phyloP scores from a whole-genome alignment of 768 basidiomycete genomes.

The Mycena metata region DNA sequence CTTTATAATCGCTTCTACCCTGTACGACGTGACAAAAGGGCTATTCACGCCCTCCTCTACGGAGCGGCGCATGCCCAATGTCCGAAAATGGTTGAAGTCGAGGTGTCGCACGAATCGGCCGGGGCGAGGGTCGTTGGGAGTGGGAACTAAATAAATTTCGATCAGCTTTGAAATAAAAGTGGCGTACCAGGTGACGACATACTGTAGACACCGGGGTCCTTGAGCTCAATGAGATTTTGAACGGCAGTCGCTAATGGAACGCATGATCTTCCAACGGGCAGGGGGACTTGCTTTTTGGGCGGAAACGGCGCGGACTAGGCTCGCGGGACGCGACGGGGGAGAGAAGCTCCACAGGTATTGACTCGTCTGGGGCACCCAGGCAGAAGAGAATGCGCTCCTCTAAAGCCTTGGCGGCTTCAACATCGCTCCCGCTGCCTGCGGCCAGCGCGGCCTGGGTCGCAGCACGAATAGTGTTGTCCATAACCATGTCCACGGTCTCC shows the following conservation, averaged over 20 bases:
- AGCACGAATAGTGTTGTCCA: slow-evolving; percentile 76
- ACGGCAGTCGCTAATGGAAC: slow-evolving; percentile 85
- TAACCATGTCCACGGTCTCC: slow-evolving; percentile 72
- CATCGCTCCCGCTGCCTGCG: slow-evolving; percentile 53
- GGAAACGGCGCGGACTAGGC: slow-evolving; percentile 81
- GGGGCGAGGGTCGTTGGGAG: slow-evolving; percentile 76
- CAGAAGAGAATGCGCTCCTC: slow-evolving; percentile 73
- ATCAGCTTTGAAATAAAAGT: slow-evolving; percentile 15
- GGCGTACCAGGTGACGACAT: slow-evolving; percentile 40
- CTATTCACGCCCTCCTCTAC: slow-evolving; percentile 90
- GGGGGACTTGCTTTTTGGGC: slow-evolving; percentile 84
- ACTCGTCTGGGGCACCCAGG: slow-evolving; percentile 73
- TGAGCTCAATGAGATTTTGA: slow-evolving; percentile 74
- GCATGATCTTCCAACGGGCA: slow-evolving; percentile 87
- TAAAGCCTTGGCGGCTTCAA: slow-evolving; percentile 62
- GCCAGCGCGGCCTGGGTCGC: slow-evolving; percentile 75
- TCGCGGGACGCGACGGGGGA: slow-evolving; percentile 87
- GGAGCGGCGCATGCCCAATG: slow-evolving; percentile 94
- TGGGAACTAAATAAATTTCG: slow-evolving; percentile 65
- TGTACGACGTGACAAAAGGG: slow-evolving; percentile 93
- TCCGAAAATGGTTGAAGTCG: slow-evolving; percentile 97
- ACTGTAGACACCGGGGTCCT: slow-evolving; percentile 82
- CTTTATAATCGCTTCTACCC: slow-evolving; percentile 84
- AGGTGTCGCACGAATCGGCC: slow-evolving; percentile 88
- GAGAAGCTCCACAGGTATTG: slow-evolving; percentile 81